Base-by-base conservation (phyloP, 805 yeast species). In the Candida sakaeoensis region DNA sequence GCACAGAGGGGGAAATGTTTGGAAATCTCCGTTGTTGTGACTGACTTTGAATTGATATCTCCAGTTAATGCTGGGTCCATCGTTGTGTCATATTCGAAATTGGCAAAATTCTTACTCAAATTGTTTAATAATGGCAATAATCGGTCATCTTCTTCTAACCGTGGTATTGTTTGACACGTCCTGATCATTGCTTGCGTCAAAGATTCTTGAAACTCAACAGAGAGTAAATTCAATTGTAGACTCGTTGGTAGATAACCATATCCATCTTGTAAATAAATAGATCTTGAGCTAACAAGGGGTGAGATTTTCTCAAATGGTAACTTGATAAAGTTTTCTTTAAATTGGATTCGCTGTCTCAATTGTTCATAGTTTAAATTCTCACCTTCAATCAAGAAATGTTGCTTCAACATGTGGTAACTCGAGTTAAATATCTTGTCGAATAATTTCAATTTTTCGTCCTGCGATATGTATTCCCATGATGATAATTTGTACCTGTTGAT, bases 101-200 rank as follows among this genome's bases (percentile, higher is more conserved):
- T 62, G 21, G 70, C 60, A 45, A 68, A 69, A 49, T 67, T 67
- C 22, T 77, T 73, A 0, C 95, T 79, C 34, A 93, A 61, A 53
- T 90, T 89, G 52, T 80, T 79, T 46, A 93, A 68, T 21, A 93
- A 79, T 1, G 97, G 97, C 37, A 89, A 65, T 33, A 93, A 63
- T 42, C 99, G 71, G 56, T 89, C 95, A 54, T 89, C 96, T 64
- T 91, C 98, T 54, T 89, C 96, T 41, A 91, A 66, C 8, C 90
- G 72, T 5, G 96, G 95, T 40, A 89, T 65, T 15, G 85, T 75
- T 54, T 84, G 85, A 51, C 88, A 80, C 0, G 97, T 86, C 34
- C 70, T 63, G 16, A 79, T 62, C 47, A 93, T 67, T 15, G 79
- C 77, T 13, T 60, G 55, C 2, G 59, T 56, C 39, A 90, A 63